phyloP scores from a whole-genome alignment of 1,284 basidiomycete genomes.

The Amylostereum areolatum region DNA sequence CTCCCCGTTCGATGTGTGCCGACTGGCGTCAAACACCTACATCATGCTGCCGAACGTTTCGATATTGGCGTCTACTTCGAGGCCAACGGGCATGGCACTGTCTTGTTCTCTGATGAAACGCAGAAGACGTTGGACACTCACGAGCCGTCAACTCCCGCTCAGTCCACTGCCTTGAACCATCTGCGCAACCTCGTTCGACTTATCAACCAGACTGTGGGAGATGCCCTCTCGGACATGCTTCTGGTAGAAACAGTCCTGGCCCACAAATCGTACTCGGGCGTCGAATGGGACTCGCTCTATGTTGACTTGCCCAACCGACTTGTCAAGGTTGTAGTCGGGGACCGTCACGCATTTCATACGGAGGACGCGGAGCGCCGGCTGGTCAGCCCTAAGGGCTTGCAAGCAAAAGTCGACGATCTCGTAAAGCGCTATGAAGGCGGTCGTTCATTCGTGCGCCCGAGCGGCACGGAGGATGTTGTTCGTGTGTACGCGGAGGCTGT shows the following conservation, averaged over 20 bases:
- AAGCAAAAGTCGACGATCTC: conserved; percentile 83
- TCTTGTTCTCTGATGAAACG: conserved; percentile 83
- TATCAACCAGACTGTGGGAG: conserved; percentile 98
- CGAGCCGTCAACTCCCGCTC: conserved; percentile 73
- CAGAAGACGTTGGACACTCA: conserved; percentile 55
- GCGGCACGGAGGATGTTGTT: conserved; percentile 98
- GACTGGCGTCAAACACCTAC: conserved; percentile 97
- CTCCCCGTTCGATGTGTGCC: conserved; percentile 94
- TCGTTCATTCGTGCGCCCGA: conserved; percentile 91
- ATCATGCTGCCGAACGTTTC: conserved; percentile 94
- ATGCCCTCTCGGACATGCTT: conserved; percentile 95
- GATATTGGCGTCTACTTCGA: conserved; percentile 98
- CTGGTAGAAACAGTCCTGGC: conserved; percentile 92
- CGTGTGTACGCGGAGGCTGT: conserved; percentile 95
- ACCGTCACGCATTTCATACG: conserved; percentile 85
- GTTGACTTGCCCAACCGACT: conserved; percentile 93
- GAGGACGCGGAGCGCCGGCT: conserved; percentile 92
- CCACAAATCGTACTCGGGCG: conserved; percentile 78
- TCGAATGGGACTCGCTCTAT: conserved; percentile 93
- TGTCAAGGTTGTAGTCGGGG: conserved; percentile 90
- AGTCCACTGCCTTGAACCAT: conserved; percentile 74
- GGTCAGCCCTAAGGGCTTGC: conserved; percentile 75
- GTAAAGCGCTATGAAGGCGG: conserved; percentile 81
- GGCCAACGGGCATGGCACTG: conserved; percentile 98
- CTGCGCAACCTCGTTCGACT: conserved; percentile 75